Evolutionary conservation across 768 basidiomycete genomes (phyloP).

Genomic region (Mrakia gelida): DNA sequence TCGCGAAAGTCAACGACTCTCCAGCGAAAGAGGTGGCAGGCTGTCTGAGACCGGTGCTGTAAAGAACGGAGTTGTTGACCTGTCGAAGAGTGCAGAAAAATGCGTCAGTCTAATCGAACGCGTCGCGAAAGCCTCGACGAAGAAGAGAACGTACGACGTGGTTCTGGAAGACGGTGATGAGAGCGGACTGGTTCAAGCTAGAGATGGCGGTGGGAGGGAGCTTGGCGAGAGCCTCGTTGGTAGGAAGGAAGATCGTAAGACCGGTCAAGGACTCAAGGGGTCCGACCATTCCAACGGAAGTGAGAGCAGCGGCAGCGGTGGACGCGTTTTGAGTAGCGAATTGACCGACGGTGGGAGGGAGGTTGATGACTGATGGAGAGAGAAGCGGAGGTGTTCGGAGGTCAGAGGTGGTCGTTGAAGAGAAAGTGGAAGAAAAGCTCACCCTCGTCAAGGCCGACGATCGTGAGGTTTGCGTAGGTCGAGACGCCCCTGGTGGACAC

Average conservation of each 20-base stretch:
- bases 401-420: too few species aligned
- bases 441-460: not conserved
- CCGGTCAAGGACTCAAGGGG: conserved; percentile 3
- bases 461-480: not conserved
- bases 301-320: not conserved
- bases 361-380: conserved; percentile 4
- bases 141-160: not conserved
- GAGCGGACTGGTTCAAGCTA: not conserved
- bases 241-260: conserved; percentile 8
- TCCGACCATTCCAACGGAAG: not conserved
- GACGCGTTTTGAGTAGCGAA: conserved; percentile 1
- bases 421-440: too few species aligned
- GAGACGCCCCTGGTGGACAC: not conserved
- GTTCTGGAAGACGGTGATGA: conserved; percentile 3
- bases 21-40: not conserved
- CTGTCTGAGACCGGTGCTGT: not conserved
- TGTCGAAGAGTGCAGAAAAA: too few species aligned
- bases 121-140: too few species aligned
- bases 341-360: conserved; percentile 2
- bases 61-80: conserved; percentile 5
- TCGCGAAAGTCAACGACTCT: not conserved
- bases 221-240: conserved; percentile 2
- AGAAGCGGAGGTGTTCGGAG: too few species aligned
- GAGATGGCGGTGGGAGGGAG: not conserved
- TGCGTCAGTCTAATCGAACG: too few species aligned